phyloP scores from a whole-genome alignment of 441 rosid species.

The Populus hybrid region DNA sequence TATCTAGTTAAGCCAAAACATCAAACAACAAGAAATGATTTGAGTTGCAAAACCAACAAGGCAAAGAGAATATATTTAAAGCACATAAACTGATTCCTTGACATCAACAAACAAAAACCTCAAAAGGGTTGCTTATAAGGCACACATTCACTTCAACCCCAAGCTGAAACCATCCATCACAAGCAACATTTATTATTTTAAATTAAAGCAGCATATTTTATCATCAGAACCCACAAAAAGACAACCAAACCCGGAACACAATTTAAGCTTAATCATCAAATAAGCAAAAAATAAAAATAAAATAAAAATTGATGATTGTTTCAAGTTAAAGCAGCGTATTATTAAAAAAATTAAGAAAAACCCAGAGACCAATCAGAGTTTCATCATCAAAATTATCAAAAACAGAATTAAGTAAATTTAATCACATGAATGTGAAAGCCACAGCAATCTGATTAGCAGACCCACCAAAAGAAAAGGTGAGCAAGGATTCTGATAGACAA shows the following conservation, averaged over 20 bases:
- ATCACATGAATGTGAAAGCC: background rate
- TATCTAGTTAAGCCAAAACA: constrained; percentile 2
- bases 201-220: background rate
- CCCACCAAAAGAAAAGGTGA: constrained; percentile 48
- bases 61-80: background rate
- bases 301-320: background rate
- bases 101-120: constrained; percentile 11
- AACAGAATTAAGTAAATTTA: background rate
- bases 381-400: constrained; percentile 8
- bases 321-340: background rate
- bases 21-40: constrained; percentile 6
- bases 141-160: constrained; percentile 36
- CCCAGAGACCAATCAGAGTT: constrained; percentile 15
- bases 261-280: constrained; percentile 19
- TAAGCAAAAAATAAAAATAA: background rate
- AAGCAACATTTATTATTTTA: constrained; percentile 24
- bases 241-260: constrained; percentile 6
- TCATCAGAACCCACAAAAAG: constrained; percentile 6
- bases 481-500: constrained; percentile 21
- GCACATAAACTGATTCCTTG: constrained; percentile 4
- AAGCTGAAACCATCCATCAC: constrained; percentile 17
- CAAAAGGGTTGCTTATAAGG: constrained; percentile 33
- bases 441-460: constrained; percentile 12
- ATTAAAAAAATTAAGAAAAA: background rate
- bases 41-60: constrained; percentile 3